phyloP scores from a whole-genome alignment of 768 basidiomycete genomes.

The Pholiota microspora region DNA sequence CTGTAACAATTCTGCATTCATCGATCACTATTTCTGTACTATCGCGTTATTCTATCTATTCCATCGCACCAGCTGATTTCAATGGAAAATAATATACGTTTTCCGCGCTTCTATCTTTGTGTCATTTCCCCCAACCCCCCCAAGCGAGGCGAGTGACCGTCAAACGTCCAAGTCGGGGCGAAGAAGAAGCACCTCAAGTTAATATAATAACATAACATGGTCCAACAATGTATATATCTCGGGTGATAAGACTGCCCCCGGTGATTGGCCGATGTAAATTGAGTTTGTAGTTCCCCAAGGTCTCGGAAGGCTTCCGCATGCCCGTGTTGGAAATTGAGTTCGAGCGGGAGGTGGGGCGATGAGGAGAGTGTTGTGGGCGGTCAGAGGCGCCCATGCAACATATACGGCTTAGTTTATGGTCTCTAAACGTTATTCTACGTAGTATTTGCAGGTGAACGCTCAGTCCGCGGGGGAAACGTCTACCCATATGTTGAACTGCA shows the following conservation, averaged over 20 bases:
- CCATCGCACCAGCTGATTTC: constrained; percentile 6
- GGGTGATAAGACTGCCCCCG: constrained; percentile 3
- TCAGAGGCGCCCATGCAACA: not conserved
- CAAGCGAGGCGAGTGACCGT: constrained; percentile 6
- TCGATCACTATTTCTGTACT: constrained; percentile 9
- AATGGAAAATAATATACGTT: constrained; percentile 7
- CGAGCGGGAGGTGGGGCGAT: not conserved
- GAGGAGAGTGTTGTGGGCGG: no score
- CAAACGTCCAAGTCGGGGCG: not conserved
- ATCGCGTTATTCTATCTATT: constrained; percentile 7
- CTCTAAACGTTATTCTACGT: not conserved
- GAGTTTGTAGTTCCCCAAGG: not conserved
- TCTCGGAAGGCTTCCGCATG: constrained; percentile 1
- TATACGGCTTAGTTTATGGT: not conserved
- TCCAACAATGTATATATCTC: constrained; percentile 4
- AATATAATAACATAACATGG: not conserved
- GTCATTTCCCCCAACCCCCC: not conserved
- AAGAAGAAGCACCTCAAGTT: not conserved
- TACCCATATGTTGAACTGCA: not conserved
- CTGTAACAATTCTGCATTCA: constrained; percentile 8
- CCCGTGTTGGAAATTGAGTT: not conserved
- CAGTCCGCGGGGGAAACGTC: no score
- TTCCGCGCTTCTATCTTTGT: constrained; percentile 6
- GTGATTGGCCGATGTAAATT: constrained; percentile 1
- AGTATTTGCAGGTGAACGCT: no score